Percentiles rank a stretch among this genome's conserved stretches.
phyloP scores from a whole-genome alignment of 352 stramenopile genomes.

The Globisporangium splendens region DNA sequence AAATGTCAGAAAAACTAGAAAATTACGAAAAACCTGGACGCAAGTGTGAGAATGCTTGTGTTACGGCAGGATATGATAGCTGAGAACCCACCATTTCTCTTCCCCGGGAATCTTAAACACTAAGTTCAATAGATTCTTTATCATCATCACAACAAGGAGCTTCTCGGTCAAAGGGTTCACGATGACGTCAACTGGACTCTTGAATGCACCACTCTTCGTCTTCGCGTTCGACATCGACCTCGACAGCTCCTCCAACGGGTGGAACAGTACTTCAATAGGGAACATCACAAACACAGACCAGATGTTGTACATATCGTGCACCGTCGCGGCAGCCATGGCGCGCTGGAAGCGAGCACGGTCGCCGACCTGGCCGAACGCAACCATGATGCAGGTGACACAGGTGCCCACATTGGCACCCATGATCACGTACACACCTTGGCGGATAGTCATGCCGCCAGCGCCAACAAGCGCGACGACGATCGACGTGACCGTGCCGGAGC shows the following conservation, averaged over 20 bases:
- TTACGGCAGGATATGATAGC: too few species aligned
- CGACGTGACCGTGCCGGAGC: slow-evolving; percentile 74
- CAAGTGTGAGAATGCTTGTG: too few species aligned
- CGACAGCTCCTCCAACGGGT: slow-evolving; percentile 57
- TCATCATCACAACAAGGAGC: too few species aligned
- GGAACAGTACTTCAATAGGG: slow-evolving; percentile 60
- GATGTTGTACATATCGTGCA: slow-evolving; percentile 88
- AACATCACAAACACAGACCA: slow-evolving; percentile 74
- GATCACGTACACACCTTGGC: slow-evolving; percentile 86
- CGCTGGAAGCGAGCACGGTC: slow-evolving; percentile 61
- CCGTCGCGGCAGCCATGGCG: slow-evolving; percentile 48
- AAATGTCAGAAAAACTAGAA: too few species aligned
- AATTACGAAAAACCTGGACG: too few species aligned
- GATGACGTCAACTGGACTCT: slow-evolving; percentile 33
- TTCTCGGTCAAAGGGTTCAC: slow-evolving; percentile 35
- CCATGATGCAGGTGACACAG: slow-evolving; percentile 89
- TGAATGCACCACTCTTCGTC: slow-evolving; percentile 31
- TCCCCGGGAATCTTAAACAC: too few species aligned
- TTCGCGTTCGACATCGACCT: slow-evolving; percentile 33
- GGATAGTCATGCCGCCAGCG: slow-evolving; percentile 64
- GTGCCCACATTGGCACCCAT: slow-evolving; percentile 92
- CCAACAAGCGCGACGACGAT: slow-evolving; percentile 72
- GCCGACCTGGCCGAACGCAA: slow-evolving; percentile 84
- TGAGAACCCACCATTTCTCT: too few species aligned
- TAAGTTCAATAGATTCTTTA: too few species aligned